These are phyloP conservation scores for Citrullus mucosospermus DNA, from an alignment of 306 rosid species.

Conservation along the genomic window DNA sequence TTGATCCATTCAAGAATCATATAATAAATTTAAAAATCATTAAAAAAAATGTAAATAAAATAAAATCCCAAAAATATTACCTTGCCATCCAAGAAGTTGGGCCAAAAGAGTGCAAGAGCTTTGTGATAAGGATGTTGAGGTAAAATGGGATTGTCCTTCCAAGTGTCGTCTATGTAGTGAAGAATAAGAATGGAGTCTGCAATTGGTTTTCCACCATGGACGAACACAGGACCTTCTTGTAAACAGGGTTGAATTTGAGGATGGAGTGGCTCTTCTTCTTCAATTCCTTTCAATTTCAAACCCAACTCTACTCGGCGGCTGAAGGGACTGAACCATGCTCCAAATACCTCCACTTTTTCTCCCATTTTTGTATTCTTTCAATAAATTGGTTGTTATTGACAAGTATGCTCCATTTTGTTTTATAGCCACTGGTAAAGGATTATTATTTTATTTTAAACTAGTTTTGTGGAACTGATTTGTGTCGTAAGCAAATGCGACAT, in stretches of 20 bases:
- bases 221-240: slow-evolving; percentile 31
- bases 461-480: neutral
- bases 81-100: slow-evolving; percentile 46
- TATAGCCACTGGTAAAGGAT: no score
- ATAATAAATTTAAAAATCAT: no score
- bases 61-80: slow-evolving; percentile 3
- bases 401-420: no score
- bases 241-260: slow-evolving; percentile 39
- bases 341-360: neutral
- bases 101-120: slow-evolving; percentile 52
- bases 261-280: slow-evolving; percentile 35
- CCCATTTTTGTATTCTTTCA: neutral
- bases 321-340: slow-evolving; percentile 21
- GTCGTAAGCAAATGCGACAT: neutral
- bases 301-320: slow-evolving; percentile 31
- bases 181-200: slow-evolving; percentile 28
- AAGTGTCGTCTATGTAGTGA: slow-evolving; percentile 3
- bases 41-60: no score
- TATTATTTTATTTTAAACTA: no score
- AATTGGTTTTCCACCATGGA: slow-evolving; percentile 37
- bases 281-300: slow-evolving; percentile 44
- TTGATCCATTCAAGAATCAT: no score
- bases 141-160: slow-evolving; percentile 17
- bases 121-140: slow-evolving; percentile 29
- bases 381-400: no score